Base-by-base conservation (phyloP, 169 alveolate species). In the Plasmodium berghei region DNA sequence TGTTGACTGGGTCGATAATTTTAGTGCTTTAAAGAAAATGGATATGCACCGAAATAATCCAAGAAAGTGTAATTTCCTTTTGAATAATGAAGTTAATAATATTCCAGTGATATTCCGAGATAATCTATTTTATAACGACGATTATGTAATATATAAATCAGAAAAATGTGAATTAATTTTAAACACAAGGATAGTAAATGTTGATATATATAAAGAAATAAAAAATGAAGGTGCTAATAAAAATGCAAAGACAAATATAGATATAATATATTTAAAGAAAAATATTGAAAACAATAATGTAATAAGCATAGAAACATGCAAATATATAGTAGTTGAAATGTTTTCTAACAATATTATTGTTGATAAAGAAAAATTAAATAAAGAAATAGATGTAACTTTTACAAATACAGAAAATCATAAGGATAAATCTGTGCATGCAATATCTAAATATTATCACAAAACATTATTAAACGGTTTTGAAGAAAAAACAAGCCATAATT, bases 401-500 rank as follows among this genome's bases (percentile, higher is more conserved):
- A 9, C 72, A 10, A 66, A 75, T 63, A 22, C 20, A 20, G 89
- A 75, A 40, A 75, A 55, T 48, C 49, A 48, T 69, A 63, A 75
- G 49, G 16, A 67, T 4, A 42, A 26, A 24, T 46, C 89, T 18
- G 52, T 74, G 6, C 89, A n/a, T 14, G 4, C 42, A 3, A 69
- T 75, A 14, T 48, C 89, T 34, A 34, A 48, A 45, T 75, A 62
- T 75, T 55, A 40, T 12, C 1, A 16, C 18, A 34, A 42, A 5
- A 54, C 6, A 5, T 63, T 67, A 63, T 42, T 24, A 18, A 26
- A 20, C 5, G 22, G 16, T 1, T 10, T 59, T 49, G 18, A 49
- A 10, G 16, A 49, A 14, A 10, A 9, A 48, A 14, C n/a, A 48
- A 14, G 0, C 1, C n/a, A 10, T 48, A 0, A 9, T 10, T 48